phyloP scores from a whole-genome alignment of 139 green algal genomes.

The Pycnococcus provasolii region DNA sequence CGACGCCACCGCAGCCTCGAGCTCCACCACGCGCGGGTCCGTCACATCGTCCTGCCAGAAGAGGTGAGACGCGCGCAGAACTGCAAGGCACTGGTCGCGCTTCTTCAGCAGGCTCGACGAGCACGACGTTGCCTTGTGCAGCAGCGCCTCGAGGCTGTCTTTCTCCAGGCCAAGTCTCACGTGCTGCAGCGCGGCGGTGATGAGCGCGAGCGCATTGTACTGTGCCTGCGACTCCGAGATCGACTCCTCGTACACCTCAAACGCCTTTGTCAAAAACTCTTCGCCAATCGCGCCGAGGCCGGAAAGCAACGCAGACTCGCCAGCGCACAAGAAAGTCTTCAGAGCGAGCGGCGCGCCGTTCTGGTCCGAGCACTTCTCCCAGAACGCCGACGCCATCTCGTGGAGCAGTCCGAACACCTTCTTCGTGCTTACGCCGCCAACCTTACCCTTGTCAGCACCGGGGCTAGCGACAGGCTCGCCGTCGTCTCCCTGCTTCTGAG shows the following conservation, averaged over 20 bases:
- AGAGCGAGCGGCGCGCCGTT: constrained; percentile 49
- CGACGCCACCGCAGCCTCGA: too few relatives aligned
- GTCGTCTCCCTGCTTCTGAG: constrained; percentile 1
- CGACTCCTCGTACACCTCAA: constrained; percentile 81
- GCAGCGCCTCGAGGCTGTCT: constrained; percentile 67
- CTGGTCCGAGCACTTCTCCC: constrained; percentile 15
- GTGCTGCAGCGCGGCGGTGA: constrained; percentile 69
- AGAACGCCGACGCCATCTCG: constrained; percentile 20
- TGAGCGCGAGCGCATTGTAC: constrained; percentile 56
- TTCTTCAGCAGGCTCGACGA: constrained; percentile 71
- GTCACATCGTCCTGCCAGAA: constrained; percentile 58
- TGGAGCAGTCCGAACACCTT: constrained; percentile 42
- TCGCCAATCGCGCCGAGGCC: constrained; percentile 73
- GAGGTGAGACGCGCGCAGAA: constrained; percentile 64
- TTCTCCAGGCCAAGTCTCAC: constrained; percentile 54
- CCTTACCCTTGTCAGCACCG: constrained; percentile 14
- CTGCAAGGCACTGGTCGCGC: constrained; percentile 74
- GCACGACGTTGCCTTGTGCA: constrained; percentile 67
- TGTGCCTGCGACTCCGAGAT: constrained; percentile 68
- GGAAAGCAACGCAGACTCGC: constrained; percentile 51
- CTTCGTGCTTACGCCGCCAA: constrained; percentile 11
- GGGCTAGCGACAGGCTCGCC: neutral
- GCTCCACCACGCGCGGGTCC: neutral
- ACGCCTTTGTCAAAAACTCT: constrained; percentile 78
- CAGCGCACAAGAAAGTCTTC: constrained; percentile 62